Percentiles rank a stretch among this genome's conserved stretches.
These are phyloP conservation scores for Pichia sp. DNA, from an alignment of 1,139 yeast species.

Conservation along the genomic window DNA sequence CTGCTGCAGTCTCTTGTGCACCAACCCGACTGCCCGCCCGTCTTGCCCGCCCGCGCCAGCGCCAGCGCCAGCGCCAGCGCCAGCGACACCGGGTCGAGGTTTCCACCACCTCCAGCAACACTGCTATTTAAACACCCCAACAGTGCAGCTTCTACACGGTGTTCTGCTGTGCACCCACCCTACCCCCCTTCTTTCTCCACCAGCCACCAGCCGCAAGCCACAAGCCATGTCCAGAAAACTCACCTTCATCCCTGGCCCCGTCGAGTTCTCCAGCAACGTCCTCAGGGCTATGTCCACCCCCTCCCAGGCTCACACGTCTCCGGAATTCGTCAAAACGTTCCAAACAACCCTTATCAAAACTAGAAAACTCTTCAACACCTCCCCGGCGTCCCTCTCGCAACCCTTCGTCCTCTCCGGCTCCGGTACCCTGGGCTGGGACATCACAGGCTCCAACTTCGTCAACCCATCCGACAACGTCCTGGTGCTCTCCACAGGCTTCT, in stretches of 20 bases:
- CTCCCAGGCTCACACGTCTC: constrained; percentile 86
- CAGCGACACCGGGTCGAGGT: no score
- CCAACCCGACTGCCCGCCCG: no score
- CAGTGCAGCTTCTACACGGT: no score
- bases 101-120: no score
- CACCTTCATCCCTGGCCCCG: constrained; percentile 86
- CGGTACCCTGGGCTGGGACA: constrained; percentile 95
- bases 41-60: no score
- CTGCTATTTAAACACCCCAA: no score
- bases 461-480: constrained; percentile 60
- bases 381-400: constrained; percentile 57
- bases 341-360: constrained; percentile 60
- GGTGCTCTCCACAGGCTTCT: constrained; percentile 88
- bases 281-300: constrained; percentile 79
- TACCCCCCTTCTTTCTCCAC: not conserved
- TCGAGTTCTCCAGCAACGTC: constrained; percentile 79
- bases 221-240: constrained; percentile 21
- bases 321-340: constrained; percentile 72
- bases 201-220: not conserved
- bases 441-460: constrained; percentile 72
- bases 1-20: no score
- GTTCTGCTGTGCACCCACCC: no score
- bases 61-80: no score
- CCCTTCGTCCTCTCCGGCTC: constrained; percentile 82
- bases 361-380: constrained; percentile 72